Evolutionary conservation across 108 stramenopile species (phyloP).

Genomic region (Pseudonitzschia pungens): DNA sequence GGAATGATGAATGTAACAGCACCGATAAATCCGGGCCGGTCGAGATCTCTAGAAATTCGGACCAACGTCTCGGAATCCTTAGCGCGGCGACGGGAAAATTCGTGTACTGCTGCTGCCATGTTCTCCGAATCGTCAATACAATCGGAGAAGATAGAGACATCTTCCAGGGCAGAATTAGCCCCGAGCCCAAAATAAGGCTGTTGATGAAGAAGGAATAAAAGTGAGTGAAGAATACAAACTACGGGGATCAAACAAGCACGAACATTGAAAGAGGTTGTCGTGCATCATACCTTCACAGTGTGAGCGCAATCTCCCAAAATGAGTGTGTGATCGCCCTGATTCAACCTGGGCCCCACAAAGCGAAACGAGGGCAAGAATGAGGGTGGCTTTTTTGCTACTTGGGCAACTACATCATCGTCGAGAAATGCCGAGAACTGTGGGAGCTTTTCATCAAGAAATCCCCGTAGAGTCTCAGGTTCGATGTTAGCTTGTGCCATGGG

Average conservation of each 20-base stretch:
- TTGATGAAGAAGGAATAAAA: slow-evolving; percentile 44
- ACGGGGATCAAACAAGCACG: slow-evolving; percentile 2
- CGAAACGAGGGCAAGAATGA: slow-evolving; percentile 82
- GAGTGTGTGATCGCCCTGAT: slow-evolving; percentile 62
- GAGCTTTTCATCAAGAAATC: slow-evolving; percentile 60
- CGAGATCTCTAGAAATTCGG: slow-evolving; percentile 72
- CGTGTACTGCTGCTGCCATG: slow-evolving; percentile 45
- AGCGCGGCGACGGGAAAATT: slow-evolving; percentile 68
- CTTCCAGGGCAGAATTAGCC: slow-evolving; percentile 93
- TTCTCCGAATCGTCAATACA: slow-evolving; percentile 40
- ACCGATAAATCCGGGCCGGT: slow-evolving; percentile 81
- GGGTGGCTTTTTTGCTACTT: slow-evolving; percentile 67
- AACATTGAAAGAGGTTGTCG: not conserved
- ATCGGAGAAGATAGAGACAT: slow-evolving; percentile 53
- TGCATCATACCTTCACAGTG: slow-evolving; percentile 9
- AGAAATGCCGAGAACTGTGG: slow-evolving; percentile 78
- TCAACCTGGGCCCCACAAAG: slow-evolving; percentile 72
- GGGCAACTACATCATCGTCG: slow-evolving; percentile 58
- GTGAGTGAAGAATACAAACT: not conserved
- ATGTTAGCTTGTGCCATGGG: slow-evolving; percentile 53
- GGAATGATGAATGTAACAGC: slow-evolving; percentile 82
- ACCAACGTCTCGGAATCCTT: slow-evolving; percentile 81
- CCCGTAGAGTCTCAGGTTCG: slow-evolving; percentile 54
- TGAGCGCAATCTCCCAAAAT: slow-evolving; percentile 82
- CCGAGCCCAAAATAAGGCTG: slow-evolving; percentile 95